phyloP scores from a whole-genome alignment of 2,329 filamentous ascomycete genomes.

The Aspergillus ochraceoroseus region DNA sequence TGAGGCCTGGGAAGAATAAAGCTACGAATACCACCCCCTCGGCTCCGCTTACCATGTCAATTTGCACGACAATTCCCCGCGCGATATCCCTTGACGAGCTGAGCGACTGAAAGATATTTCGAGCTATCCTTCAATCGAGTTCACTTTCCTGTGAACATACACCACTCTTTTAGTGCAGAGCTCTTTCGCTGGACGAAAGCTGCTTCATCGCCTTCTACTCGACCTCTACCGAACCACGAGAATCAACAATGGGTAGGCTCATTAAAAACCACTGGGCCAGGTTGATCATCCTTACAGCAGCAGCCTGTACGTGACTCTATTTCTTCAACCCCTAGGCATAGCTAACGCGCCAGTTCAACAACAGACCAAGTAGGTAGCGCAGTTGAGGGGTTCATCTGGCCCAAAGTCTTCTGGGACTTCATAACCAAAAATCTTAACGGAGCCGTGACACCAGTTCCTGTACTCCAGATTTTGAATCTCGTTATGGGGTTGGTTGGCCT shows the following conservation, averaged over 20 bases:
- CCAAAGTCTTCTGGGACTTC: constrained; percentile 98
- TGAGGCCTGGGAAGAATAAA: neutral
- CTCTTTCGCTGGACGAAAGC: constrained; percentile 30
- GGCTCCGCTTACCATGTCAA: constrained; percentile 16
- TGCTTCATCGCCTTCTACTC: neutral
- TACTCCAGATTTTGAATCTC: constrained; percentile 86
- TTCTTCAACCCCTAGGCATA: too few relatives aligned
- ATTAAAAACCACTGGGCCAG: constrained; percentile 99
- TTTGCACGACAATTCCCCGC: constrained; percentile 7
- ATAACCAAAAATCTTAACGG: constrained; percentile 82
- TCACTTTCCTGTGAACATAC: constrained; percentile 1
- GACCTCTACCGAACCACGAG: neutral
- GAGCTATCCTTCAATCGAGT: neutral
- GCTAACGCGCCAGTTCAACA: too few relatives aligned
- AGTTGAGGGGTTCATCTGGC: constrained; percentile 91
- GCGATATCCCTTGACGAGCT: constrained; percentile 8
- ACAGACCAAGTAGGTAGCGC: constrained; percentile 81
- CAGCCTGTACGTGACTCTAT: constrained; percentile 65
- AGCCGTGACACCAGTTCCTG: constrained; percentile 79
- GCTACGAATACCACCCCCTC: neutral
- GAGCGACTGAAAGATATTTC: constrained; percentile 8
- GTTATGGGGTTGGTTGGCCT: constrained; percentile 72
- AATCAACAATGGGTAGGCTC: constrained; percentile 74
- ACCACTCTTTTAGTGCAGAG: neutral
- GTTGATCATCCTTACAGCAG: constrained; percentile 83